These are phyloP conservation scores for Dorcoceras hygrometricum DNA, from an alignment of 257 asterid species.

Conservation along the genomic window DNA sequence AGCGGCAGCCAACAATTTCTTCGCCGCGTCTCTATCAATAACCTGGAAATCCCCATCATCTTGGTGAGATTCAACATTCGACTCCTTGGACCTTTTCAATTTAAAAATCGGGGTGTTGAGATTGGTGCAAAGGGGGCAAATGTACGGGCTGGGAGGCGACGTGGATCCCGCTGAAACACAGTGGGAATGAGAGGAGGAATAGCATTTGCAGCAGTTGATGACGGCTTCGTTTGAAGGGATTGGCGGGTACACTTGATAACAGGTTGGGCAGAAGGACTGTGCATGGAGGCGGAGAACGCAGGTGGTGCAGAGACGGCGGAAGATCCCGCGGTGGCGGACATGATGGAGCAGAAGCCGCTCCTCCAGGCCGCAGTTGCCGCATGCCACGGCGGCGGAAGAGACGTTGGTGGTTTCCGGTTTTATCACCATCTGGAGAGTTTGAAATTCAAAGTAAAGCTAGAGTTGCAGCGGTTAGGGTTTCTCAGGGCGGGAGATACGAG, in stretches of 20 bases:
- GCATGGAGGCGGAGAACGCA: conserved; percentile 87
- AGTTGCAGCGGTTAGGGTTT: not conserved
- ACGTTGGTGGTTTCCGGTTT: conserved; percentile 36
- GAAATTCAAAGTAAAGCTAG: not conserved
- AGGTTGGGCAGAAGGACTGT: conserved; percentile 79
- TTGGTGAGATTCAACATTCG: not conserved
- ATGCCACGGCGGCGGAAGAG: conserved; percentile 29
- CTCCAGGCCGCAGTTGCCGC: conserved; percentile 61
- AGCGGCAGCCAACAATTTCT: conserved; percentile 67
- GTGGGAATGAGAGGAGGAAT: conserved; percentile 58
- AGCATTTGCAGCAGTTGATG: conserved; percentile 58
- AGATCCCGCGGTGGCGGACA: conserved; percentile 62
- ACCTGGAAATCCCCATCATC: conserved; percentile 41
- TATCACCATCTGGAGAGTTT: conserved; percentile 21
- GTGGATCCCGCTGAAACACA: conserved; percentile 44
- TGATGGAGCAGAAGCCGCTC: conserved; percentile 71
- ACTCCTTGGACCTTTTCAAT: conserved; percentile 35
- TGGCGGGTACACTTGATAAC: conserved; percentile 71
- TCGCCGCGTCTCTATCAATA: conserved; percentile 62
- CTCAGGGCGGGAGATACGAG: not conserved
- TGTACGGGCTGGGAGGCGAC: conserved; percentile 47
- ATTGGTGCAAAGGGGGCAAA: conserved; percentile 65
- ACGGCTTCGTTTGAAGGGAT: conserved; percentile 41
- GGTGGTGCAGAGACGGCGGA: conserved; percentile 77
- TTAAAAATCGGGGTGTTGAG: conserved; percentile 45